These are phyloP conservation scores for Penicillium coprophilum DNA, from an alignment of 495 filamentous ascomycete species.

Conservation along the genomic window DNA sequence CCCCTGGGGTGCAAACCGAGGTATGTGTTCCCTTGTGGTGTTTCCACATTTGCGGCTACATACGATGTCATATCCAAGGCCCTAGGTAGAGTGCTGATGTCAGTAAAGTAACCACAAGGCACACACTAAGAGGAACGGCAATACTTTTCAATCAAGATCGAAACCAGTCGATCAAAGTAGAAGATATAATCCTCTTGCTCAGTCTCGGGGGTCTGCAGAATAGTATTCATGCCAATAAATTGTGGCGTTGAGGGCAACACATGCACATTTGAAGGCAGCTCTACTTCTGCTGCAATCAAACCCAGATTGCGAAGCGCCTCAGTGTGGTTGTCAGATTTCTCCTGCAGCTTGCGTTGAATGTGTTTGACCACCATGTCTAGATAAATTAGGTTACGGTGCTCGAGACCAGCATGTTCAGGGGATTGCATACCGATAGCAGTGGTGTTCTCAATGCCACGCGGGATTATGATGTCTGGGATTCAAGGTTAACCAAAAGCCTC, in stretches of 20 bases:
- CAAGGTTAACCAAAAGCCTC: slow-evolving; percentile 16
- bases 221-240: slow-evolving; percentile 82
- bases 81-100: slow-evolving; percentile 44
- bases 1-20: slow-evolving; percentile 65
- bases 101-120: slow-evolving; percentile 1
- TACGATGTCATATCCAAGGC: slow-evolving; percentile 74
- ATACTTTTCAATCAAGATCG: slow-evolving; percentile 81
- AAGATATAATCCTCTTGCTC: slow-evolving; percentile 91
- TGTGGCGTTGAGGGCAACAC: slow-evolving; percentile 74
- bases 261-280: slow-evolving; percentile 69
- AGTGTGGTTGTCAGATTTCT: slow-evolving; percentile 83
- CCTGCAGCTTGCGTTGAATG: slow-evolving; percentile 75
- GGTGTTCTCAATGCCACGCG: slow-evolving; percentile 86
- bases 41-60: slow-evolving; percentile 57
- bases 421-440: slow-evolving; percentile 76
- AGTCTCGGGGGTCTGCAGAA: slow-evolving; percentile 79
- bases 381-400: slow-evolving; percentile 11
- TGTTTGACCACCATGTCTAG: slow-evolving; percentile 86
- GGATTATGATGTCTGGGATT: slow-evolving; percentile 81
- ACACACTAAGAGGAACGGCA: not conserved
- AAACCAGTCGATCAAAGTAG: slow-evolving; percentile 86
- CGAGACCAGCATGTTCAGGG: not conserved
- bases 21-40: slow-evolving; percentile 66
- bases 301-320: slow-evolving; percentile 73
- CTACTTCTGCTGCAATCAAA: slow-evolving; percentile 61